Conservation (phyloP, 2,329 filamentous ascomycete genomes). For the Pyrenophora tritici-repentis region DNA sequence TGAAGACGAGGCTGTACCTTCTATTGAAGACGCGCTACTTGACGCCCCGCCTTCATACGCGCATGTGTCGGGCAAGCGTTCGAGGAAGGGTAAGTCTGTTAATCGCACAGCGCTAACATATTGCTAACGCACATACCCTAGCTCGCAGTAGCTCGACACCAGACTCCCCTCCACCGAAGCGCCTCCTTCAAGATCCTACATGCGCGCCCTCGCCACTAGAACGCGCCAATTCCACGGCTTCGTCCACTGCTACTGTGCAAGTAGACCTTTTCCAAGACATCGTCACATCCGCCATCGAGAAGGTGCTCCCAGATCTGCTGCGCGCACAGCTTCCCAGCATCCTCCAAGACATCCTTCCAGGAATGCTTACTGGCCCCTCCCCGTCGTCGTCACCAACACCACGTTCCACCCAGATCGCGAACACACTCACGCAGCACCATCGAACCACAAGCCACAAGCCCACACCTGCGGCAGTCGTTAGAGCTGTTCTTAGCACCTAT, state of each 20-base stretch:
- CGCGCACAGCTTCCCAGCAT: slow-evolving; percentile 1
- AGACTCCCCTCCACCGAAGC: slow-evolving; percentile 6
- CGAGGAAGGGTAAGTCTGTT: neutral
- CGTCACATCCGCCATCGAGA: slow-evolving; percentile 4
- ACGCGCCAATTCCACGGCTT: neutral
- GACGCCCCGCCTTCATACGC: slow-evolving; percentile 8
- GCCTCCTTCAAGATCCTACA: slow-evolving; percentile 2
- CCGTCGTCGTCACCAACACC: neutral
- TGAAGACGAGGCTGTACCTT: too few relatives aligned
- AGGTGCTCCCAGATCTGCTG: slow-evolving; percentile 4
- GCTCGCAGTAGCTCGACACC: slow-evolving; percentile 7
- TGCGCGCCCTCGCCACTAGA: neutral
- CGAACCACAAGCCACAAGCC: neutral
- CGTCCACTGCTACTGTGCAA: slow-evolving; percentile 5
- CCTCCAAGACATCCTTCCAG: slow-evolving; percentile 1
- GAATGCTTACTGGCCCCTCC: slow-evolving; percentile 3
- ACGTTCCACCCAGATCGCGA: neutral
- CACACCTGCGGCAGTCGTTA: neutral
- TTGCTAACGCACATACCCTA: too few relatives aligned
- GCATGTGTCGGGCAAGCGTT: slow-evolving; percentile 5
- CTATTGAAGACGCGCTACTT: neutral
- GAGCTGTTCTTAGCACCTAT: neutral
- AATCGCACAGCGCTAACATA: too few relatives aligned
- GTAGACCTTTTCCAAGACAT: slow-evolving; percentile 7
- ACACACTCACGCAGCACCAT: neutral